These are phyloP conservation scores for Letharia lupina DNA, from an alignment of 495 filamentous ascomycete genomes.

Conservation along the genomic window DNA sequence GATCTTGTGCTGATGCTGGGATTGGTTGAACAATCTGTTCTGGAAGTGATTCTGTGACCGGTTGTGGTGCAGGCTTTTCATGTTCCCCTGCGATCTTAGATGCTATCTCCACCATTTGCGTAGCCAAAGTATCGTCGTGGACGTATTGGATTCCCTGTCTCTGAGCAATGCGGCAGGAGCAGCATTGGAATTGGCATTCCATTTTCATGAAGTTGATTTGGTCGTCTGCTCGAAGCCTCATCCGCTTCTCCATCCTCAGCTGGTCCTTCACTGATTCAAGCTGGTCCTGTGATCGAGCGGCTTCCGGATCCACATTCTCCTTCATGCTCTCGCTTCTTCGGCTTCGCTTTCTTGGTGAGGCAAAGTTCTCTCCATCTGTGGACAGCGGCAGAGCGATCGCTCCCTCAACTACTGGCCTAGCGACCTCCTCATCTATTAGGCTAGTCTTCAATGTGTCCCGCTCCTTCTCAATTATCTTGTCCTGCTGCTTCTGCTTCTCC, in stretches of 20 bases:
- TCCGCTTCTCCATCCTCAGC: constrained; percentile 55
- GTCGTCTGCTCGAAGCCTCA: constrained; percentile 59
- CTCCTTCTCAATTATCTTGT: constrained; percentile 62
- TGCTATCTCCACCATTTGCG: constrained; percentile 13
- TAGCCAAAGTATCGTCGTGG: constrained; percentile 35
- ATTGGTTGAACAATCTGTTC: neutral
- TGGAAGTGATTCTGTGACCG: neutral
- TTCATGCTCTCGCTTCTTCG: constrained; percentile 26
- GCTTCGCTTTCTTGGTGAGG: constrained; percentile 28
- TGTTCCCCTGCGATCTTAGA: constrained; percentile 3
- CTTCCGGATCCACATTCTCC: constrained; percentile 41
- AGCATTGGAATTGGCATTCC: constrained; percentile 69
- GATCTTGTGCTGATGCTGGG: constrained; percentile 13
- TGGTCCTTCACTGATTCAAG: constrained; percentile 52
- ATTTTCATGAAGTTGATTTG: constrained; percentile 73
- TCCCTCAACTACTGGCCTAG: constrained; percentile 56
- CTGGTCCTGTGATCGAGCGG: constrained; percentile 33
- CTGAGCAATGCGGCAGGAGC: constrained; percentile 54
- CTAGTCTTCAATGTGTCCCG: constrained; percentile 55
- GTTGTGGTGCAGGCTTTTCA: neutral
- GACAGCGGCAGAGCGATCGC: constrained; percentile 47
- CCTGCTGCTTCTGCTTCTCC: constrained; percentile 50
- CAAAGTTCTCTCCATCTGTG: constrained; percentile 24
- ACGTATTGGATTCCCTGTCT: constrained; percentile 39
- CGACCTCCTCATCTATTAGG: constrained; percentile 51